A percentile compares a stretch with the other conserved stretches of the same genome.
Evolutionary conservation across 2,329 filamentous ascomycete genomes (phyloP).

Genomic region (Monilinia vaccinii-corymbosi): DNA sequence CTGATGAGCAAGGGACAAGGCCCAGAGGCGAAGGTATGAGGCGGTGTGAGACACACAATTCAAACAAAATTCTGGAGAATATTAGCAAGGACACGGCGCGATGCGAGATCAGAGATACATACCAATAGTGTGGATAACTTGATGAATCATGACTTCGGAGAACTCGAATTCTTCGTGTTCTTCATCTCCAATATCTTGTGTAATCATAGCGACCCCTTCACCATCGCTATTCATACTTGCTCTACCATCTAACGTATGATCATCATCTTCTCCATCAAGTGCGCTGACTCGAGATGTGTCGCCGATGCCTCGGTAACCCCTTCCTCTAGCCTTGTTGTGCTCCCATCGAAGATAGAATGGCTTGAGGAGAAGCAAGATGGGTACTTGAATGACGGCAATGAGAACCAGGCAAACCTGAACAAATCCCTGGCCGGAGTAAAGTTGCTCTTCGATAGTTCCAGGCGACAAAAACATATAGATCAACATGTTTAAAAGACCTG

Average conservation of each 20-base stretch:
- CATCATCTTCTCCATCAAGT: constrained; percentile 82
- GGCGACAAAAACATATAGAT: constrained; percentile 99
- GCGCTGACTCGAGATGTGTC: constrained; percentile 83
- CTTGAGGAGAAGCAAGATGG: constrained; percentile 86
- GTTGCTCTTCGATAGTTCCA: constrained; percentile 59
- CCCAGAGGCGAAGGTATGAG: constrained; percentile 97
- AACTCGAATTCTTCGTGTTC: constrained; percentile 98
- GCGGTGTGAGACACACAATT: constrained; percentile 99
- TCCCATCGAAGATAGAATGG: constrained; percentile 91
- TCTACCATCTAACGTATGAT: constrained; percentile 53
- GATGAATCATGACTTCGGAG: constrained; percentile 95
- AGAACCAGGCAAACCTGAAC: constrained; percentile 75
- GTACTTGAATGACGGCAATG: constrained; percentile 77
- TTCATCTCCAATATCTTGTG: constrained; percentile 74
- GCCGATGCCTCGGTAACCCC: constrained; percentile 88
- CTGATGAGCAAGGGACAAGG: constrained; percentile 91
- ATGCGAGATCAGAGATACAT: constrained; percentile 34
- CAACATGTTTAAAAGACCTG: constrained; percentile 93
- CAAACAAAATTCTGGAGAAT: constrained; percentile 75
- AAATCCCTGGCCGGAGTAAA: constrained; percentile 68
- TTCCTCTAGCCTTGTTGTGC: constrained; percentile 77
- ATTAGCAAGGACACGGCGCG: constrained; percentile 26
- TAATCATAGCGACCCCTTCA: constrained; percentile 80
- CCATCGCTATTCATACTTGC: constrained; percentile 66
- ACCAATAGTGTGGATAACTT: constrained; percentile 98